Conservation (phyloP, 2,329 filamentous ascomycete genomes). For the Simplicillium sp. region DNA sequence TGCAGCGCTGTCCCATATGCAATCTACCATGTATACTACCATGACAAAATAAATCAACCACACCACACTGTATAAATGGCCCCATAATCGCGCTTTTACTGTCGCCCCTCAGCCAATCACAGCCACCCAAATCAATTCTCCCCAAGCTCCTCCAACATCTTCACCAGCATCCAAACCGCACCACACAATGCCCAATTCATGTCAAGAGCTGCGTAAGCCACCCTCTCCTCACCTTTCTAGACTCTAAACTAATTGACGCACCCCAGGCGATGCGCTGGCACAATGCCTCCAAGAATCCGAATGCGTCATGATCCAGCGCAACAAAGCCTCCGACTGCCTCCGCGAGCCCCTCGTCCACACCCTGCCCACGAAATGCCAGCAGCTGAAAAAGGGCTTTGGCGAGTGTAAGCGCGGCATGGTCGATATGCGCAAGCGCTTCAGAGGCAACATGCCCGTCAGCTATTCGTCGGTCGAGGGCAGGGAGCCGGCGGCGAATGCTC, state of each 20-base stretch:
- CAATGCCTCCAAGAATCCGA: slow-evolving; percentile 93
- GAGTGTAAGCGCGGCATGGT: slow-evolving; percentile 95
- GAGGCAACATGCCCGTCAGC: slow-evolving; percentile 80
- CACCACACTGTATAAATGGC: not conserved
- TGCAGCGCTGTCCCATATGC: no score
- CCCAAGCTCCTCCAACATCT: not conserved
- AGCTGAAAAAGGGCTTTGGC: slow-evolving; percentile 84
- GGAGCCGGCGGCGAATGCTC: not conserved
- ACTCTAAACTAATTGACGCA: not conserved
- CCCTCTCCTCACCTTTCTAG: slow-evolving; percentile 4
- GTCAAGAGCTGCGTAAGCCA: slow-evolving; percentile 84
- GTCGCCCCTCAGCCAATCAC: not conserved
- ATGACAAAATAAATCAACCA: not conserved
- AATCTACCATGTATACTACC: not conserved
- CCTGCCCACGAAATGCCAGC: slow-evolving; percentile 80
- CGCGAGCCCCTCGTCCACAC: slow-evolving; percentile 71
- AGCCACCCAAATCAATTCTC: not conserved
- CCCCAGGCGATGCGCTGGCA: slow-evolving; percentile 76
- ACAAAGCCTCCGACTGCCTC: slow-evolving; percentile 81
- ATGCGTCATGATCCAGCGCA: slow-evolving; percentile 87
- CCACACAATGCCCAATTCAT: slow-evolving; percentile 81
- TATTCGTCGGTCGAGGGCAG: slow-evolving; percentile 49
- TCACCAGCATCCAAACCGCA: slow-evolving; percentile 7
- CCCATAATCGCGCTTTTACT: not conserved
- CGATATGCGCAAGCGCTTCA: slow-evolving; percentile 97